Conservation (phyloP, 495 filamentous ascomycete species). For the Penicillium riverlandense region DNA sequence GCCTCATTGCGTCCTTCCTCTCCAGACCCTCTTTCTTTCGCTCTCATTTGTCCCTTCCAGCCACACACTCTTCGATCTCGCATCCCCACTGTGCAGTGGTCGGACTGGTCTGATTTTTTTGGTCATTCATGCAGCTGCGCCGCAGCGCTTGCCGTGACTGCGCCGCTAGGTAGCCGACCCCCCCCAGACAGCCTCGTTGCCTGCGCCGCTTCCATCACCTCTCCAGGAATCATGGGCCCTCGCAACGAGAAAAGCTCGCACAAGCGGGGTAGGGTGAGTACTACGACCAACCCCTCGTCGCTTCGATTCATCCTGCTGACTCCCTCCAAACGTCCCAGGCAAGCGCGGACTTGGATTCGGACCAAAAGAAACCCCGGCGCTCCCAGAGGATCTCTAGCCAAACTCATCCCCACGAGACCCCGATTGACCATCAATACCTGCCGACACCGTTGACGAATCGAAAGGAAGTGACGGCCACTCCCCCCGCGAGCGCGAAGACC, state of each 20-base stretch:
- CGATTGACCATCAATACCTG: slow-evolving; percentile 59
- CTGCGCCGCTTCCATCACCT: no score
- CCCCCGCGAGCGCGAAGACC: slow-evolving; percentile 57
- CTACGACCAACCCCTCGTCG: neutral
- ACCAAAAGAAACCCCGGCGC: slow-evolving; percentile 45
- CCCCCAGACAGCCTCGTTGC: slow-evolving; percentile 3
- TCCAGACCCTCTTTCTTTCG: neutral
- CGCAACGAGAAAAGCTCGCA: slow-evolving; percentile 44
- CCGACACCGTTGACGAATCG: slow-evolving; percentile 77
- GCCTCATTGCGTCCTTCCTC: neutral
- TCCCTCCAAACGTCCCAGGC: slow-evolving; percentile 16
- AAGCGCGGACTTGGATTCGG: slow-evolving; percentile 30
- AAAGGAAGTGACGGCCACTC: slow-evolving; percentile 65
- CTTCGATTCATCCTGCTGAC: slow-evolving; percentile 7
- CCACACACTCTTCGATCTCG: no score
- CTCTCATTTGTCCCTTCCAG: neutral
- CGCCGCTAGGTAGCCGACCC: slow-evolving; percentile 1
- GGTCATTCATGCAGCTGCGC: no score
- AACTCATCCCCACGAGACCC: slow-evolving; percentile 46
- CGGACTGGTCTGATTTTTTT: no score
- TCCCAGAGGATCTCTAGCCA: slow-evolving; percentile 48
- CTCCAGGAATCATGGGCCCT: slow-evolving; percentile 32
- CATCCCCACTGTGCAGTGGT: no score
- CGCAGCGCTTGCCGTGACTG: neutral
- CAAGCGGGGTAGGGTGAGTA: slow-evolving; percentile 43